Conservation (phyloP, 805 yeast species). For the Hanseniaspora vineae region DNA sequence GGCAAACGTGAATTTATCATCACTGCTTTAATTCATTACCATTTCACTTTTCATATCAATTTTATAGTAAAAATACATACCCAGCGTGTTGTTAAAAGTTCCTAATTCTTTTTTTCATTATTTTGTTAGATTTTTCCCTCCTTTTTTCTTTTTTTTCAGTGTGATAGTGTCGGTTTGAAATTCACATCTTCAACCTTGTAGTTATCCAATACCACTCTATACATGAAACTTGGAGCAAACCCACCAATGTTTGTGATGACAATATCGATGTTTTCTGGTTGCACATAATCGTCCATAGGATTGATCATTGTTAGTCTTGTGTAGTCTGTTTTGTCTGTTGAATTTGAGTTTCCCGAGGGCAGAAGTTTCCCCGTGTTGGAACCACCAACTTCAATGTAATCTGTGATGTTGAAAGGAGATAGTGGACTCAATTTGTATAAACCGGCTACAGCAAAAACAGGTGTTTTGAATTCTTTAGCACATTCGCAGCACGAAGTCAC, state of each 20-base stretch:
- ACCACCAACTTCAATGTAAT: conserved; percentile 81
- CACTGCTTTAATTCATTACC: not conserved
- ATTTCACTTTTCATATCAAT: not conserved
- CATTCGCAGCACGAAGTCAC: conserved; percentile 89
- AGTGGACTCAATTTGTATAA: conserved; percentile 84
- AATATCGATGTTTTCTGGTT: conserved; percentile 89
- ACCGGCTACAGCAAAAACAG: conserved; percentile 92
- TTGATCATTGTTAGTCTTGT: conserved; percentile 39
- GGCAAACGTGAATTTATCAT: too few species aligned
- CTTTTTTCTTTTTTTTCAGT: not conserved
- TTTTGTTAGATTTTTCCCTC: not conserved
- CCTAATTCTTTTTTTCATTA: too few species aligned
- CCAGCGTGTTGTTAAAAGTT: too few species aligned
- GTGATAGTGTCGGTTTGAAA: not conserved
- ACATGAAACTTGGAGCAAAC: conserved; percentile 89
- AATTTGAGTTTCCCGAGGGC: conserved; percentile 29
- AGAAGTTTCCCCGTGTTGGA: conserved; percentile 79
- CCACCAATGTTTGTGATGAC: conserved; percentile 95
- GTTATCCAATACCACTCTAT: conserved; percentile 89
- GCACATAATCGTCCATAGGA: conserved; percentile 80
- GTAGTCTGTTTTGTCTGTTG: conserved; percentile 32
- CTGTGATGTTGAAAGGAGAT: conserved; percentile 80
- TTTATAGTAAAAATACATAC: not conserved
- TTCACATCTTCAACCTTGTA: conserved; percentile 37
- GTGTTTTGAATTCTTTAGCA: conserved; percentile 91